Percentiles rank a stretch among this genome's conserved stretches.
These are phyloP conservation scores for Pseudocercospora fuligena DNA, from an alignment of 2,329 filamentous ascomycete genomes.

Conservation along the genomic window DNA sequence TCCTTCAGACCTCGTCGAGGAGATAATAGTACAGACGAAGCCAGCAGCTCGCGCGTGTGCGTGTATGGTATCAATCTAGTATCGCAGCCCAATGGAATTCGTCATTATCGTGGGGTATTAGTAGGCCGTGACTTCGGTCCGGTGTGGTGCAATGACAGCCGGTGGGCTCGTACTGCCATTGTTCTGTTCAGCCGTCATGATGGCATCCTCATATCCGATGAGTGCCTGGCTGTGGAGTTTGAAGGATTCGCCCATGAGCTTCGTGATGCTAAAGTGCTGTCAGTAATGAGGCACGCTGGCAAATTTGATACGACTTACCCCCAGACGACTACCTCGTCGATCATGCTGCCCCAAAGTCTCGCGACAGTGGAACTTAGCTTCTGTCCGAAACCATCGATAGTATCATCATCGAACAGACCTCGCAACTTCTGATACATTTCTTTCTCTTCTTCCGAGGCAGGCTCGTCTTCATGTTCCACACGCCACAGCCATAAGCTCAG, in stretches of 20 bases:
- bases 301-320: constrained; percentile 70
- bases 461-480: constrained; percentile 98
- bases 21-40: constrained; percentile 18
- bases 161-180: constrained; percentile 28
- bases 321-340: constrained; percentile 98
- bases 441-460: constrained; percentile 79
- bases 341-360: constrained; percentile 94
- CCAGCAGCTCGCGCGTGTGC: constrained; percentile 23
- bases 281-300: constrained; percentile 6
- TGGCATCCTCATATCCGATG: constrained; percentile 88
- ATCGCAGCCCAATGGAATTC: constrained; percentile 23
- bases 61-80: constrained; percentile 26
- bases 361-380: constrained; percentile 96
- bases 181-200: constrained; percentile 48
- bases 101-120: constrained; percentile 34
- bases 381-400: constrained; percentile 77
- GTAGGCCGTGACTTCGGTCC: constrained; percentile 40
- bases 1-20: constrained; percentile 15
- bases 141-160: constrained; percentile 33
- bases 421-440: constrained; percentile 93
- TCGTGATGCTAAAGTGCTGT: constrained; percentile 72
- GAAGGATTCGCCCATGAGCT: constrained; percentile 97
- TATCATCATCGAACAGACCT: constrained; percentile 87
- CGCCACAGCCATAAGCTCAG: constrained; percentile 98
- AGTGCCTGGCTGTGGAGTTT: constrained; percentile 94